Base-by-base conservation (phyloP, 306 rosid species). In the Ziziphus jujuba region DNA sequence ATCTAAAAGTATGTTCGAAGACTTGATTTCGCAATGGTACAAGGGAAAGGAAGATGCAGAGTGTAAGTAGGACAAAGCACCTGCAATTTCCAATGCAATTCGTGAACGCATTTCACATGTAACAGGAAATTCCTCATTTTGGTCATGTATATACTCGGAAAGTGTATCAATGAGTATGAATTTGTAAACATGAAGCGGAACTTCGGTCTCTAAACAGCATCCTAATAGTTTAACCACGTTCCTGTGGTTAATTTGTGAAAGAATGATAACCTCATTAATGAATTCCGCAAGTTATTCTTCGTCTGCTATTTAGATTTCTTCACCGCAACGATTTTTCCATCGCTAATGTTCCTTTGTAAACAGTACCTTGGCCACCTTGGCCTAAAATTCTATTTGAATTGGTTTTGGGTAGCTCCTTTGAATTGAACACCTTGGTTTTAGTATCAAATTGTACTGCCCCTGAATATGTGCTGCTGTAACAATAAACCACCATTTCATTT, bases 341-440 rank as follows among this genome's bases (percentile, higher is more conserved):
- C 0, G 51, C 17, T 2, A 75, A 7, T 70, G 68, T 67, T 19
- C 79, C 74, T 53, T 74, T 74, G 49, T 74, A 67, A 3, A 66
- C 79, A 16, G 73, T 66, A 0, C 79, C 79, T 9, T 74, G 72
- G 6, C 79, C 79, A 59, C 79, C 79, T 44, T 52, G 49, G 2
- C 79, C 79, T 7, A 74, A 35, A 21, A 72, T 56, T 72, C 71
- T 63, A 3, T 72, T 20, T 21, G 56, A 15, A 44, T 71, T 72
- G 21, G 71, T 65, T 25, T 48, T 73, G n/a, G 65, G 66, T 1
- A 49, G 8, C 22, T 73, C 77, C 8, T 56, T 44, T 0, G 54
- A 57, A 15, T 25, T 22, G 50, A 73, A 65, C 45, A 73, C 0
- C 17, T 50, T 73, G 34, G 22, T 65, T 15, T 43, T 51, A 40